Conservation (phyloP, 202 grass and related monocot species). For the Hordeum pubiflorum region DNA sequence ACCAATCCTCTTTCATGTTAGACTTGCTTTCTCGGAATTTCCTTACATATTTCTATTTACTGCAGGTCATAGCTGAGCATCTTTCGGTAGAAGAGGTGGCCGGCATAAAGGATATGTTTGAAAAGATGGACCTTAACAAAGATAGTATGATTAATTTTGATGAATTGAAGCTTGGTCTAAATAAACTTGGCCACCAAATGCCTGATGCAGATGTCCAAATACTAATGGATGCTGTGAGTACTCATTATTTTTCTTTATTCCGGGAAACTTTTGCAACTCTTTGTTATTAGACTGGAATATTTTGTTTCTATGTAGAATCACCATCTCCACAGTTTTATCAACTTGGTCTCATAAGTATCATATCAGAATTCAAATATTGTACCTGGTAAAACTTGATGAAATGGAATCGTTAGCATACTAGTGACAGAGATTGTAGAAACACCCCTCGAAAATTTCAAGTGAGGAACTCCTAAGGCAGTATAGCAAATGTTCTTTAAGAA, state of each 20-base stretch:
- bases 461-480: background rate
- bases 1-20: background rate
- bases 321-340: background rate
- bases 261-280: background rate
- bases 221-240: conserved; percentile 91
- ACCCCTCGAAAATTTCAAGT: background rate
- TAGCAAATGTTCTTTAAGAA: background rate
- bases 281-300: background rate
- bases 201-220: conserved; percentile 74
- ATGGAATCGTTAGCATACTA: background rate
- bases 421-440: background rate
- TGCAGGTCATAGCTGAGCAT: conserved; percentile 88
- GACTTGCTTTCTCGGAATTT: conserved; percentile 1
- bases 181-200: conserved; percentile 76
- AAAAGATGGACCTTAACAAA: conserved; percentile 85
- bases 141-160: conserved; percentile 69
- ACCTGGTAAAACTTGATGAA: background rate
- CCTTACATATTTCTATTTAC: background rate
- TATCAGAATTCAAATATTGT: background rate
- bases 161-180: conserved; percentile 74
- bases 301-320: background rate
- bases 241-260: conserved; percentile 2
- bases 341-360: background rate
- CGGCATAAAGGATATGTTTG: conserved; percentile 84
- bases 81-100: conserved; percentile 89